Evolutionary conservation across 2,329 filamentous ascomycete species (phyloP), one percentile per base, ranked within the genome.

Genomic region (Trichoderma aggressivum): DNA sequence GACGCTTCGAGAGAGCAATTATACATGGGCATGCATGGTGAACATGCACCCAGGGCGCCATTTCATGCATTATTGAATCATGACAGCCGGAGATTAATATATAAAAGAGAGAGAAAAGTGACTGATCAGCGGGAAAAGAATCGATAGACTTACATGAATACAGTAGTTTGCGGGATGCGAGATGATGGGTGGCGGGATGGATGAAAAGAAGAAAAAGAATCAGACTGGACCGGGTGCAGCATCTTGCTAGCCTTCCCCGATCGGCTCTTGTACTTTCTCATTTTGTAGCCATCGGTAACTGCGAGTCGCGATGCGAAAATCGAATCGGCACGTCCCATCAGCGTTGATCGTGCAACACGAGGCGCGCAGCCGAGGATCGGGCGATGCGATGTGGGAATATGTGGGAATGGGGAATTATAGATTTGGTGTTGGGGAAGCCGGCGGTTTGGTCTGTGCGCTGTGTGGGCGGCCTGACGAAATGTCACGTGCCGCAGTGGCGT

Each of bases 401-500:
- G 64, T 67, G 64, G 64, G 36, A 58, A 26, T 50, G 36, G 21
- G 56, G 21, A 39, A 56, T n/a, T 32, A 26, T 21, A 16, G 30
- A 18, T 7, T 28, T 32, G 26, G 39, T 28, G 26, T 28, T 28
- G 36, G 43, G 11, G 7, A n/a, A 32, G 47, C 47, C n/a, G 18
- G 47, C 21, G 50, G 55, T 26, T 50, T 67, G 36, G 36, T 67
- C 64, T 36, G 56, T 26, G 65, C 65, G 39, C 10, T 7, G 24
- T n/a, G 11, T 14, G 39, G 39, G 39, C 16, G 8, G 21, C 28
- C 21, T 61, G 65, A 53, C 65, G 65, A 69, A 12, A 61, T 69
- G 39, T 69, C 65, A 69, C 65, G 65, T 69, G 65, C 65, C 16
- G 0, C 7, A 1, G 65, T 68, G 65, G 65, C 65, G 65, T 68